Conservation (phyloP, 148 eudicot species). For the Fagopyrum tataricum region DNA sequence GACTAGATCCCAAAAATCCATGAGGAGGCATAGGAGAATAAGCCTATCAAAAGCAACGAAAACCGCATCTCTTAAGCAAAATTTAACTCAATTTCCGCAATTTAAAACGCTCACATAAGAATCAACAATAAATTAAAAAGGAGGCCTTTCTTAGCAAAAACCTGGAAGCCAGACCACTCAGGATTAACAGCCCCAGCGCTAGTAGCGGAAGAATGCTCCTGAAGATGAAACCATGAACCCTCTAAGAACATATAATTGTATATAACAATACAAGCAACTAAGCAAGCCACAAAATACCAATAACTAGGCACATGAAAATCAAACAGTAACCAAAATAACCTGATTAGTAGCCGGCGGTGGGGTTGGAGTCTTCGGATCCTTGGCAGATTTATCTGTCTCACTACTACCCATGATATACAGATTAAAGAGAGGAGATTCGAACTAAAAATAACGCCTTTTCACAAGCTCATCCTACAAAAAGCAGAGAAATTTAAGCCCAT, state of each 20-base stretch:
- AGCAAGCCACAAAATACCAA: constrained; percentile 14
- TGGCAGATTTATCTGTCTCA: constrained; percentile 74
- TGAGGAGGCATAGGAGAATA: constrained; percentile 95
- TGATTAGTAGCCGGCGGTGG: constrained; percentile 31
- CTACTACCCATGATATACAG: constrained; percentile 64
- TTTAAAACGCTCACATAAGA: not conserved
- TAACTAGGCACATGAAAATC: not conserved
- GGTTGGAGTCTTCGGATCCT: constrained; percentile 58
- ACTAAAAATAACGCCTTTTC: constrained; percentile 1
- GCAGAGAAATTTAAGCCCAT: not conserved
- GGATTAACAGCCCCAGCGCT: constrained; percentile 57
- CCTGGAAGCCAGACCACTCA: constrained; percentile 98
- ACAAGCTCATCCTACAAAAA: constrained; percentile 12
- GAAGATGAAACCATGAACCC: constrained; percentile 13
- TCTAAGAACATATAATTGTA: not conserved
- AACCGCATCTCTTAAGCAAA: constrained; percentile 12
- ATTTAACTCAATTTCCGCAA: not conserved
- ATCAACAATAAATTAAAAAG: not conserved
- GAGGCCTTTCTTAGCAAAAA: constrained; percentile 19
- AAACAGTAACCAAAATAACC: constrained; percentile 8
- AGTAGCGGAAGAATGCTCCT: constrained; percentile 69
- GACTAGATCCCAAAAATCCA: constrained; percentile 78
- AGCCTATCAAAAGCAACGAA: constrained; percentile 44
- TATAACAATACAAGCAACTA: too few relatives aligned
- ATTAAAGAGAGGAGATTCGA: constrained; percentile 4